Base-by-base conservation (phyloP, 352 stramenopile species). In the Phytophthora pisi region DNA sequence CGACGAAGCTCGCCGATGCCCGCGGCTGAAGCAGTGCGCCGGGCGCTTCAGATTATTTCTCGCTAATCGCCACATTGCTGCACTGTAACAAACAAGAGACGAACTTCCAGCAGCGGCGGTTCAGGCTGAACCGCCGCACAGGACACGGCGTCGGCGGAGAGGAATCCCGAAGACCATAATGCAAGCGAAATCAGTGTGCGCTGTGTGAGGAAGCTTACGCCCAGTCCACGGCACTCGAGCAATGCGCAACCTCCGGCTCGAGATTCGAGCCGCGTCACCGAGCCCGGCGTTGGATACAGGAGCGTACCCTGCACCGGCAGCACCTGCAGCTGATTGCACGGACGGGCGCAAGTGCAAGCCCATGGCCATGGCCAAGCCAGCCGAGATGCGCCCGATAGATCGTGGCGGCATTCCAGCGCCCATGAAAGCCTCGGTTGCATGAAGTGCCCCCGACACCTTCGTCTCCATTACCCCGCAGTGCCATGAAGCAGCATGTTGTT, bases 1-100 rank as follows among this genome's bases (percentile, higher is more conserved):
- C 47, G 57, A 15, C 47, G 62, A 70, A 70, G 55, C 47, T 53
- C 55, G 5, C 30, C 36, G 62, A 60, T 23, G 62, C 36, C 53
- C 18, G 36, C 40, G 24, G 43, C 47, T 63, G 23, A 55, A 36
- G 52, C 61, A 31, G 10, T 59, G 46, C 31, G 13, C 40, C 54
- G 13, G 31, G 45, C 45, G 57, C 4, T 3, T 45, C 38, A 3
- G 24, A 38, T 43, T 20, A 26, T 9, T n/a, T 68, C 54, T 68
- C 53, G 46, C 61, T 69, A 59, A 49, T 69, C 54, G 61, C 45
- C 5, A 30, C 26, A 30, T 30, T 30, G 26, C 26, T n/a, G n/a
- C n/a, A n/a, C n/a, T n/a, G n/a, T n/a, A n/a, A 28, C 2, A 4
- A 28, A 28, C 24, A 28, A 28, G 24, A 4, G 24, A 28, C 24